Evolutionary conservation across 139 green algal genomes (phyloP).

Genomic region (Spirogloea muscicola): DNA sequence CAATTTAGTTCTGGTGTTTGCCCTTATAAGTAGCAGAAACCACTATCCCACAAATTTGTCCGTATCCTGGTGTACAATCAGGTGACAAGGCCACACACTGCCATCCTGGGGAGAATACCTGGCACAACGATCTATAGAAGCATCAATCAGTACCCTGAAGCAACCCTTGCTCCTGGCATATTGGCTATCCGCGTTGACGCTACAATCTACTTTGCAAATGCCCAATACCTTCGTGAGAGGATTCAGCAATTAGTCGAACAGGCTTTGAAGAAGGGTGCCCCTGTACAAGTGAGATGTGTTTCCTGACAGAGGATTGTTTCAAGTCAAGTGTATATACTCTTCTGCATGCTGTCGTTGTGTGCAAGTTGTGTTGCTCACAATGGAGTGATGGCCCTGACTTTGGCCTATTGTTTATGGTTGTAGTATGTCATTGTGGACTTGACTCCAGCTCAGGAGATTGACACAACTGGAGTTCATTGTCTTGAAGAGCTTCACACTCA

Average conservation of each 20-base stretch:
- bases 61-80: too few relatives aligned
- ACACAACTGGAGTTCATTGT: slow-evolving; percentile 66
- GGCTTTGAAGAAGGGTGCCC: neutral
- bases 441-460: slow-evolving; percentile 69
- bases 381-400: neutral
- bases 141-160: slow-evolving; percentile 72
- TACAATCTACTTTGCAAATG: slow-evolving; percentile 66
- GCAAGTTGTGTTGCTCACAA: neutral
- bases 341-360: slow-evolving; percentile 34
- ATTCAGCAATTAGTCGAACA: neutral
- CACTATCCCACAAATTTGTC: too few relatives aligned
- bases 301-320: too few relatives aligned
- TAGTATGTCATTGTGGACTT: slow-evolving; percentile 74
- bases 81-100: slow-evolving; percentile 64
- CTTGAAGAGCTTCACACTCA: slow-evolving; percentile 25
- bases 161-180: slow-evolving; percentile 53
- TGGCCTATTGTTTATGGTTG: slow-evolving; percentile 21
- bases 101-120: slow-evolving; percentile 68
- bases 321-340: too few relatives aligned
- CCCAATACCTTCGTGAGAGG: slow-evolving; percentile 60
- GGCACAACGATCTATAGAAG: slow-evolving; percentile 62
- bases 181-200: slow-evolving; percentile 66
- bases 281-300: neutral
- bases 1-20: too few relatives aligned
- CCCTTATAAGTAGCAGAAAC: too few relatives aligned